These are phyloP conservation scores for Pseudogymnoascus sp. DNA, from an alignment of 2,329 filamentous ascomycete species.

Conservation along the genomic window DNA sequence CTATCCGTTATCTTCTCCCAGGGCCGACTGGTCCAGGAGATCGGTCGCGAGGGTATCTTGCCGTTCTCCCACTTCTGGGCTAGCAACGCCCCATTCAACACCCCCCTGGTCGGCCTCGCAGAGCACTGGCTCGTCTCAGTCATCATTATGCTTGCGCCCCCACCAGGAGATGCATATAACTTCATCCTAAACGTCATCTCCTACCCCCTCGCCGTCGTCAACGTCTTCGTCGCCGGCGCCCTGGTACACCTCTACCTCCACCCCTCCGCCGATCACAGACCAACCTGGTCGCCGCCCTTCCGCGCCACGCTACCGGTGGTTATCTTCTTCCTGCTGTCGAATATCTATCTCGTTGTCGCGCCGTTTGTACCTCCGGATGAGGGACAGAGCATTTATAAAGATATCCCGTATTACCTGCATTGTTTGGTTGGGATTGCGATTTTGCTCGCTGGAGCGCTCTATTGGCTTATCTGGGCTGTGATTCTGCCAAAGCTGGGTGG, in stretches of 20 bases:
- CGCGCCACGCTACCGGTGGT: conserved; percentile 47
- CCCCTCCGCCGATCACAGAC: conserved; percentile 40
- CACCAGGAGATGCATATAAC: conserved; percentile 60
- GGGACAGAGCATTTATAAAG: conserved; percentile 46
- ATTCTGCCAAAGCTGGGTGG: conserved; percentile 44
- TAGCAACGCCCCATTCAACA: conserved; percentile 57
- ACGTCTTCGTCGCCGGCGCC: conserved; percentile 46
- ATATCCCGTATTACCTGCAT: conserved; percentile 51
- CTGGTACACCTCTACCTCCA: conserved; percentile 48
- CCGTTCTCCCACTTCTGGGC: conserved; percentile 57
- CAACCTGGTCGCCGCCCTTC: conserved; percentile 47
- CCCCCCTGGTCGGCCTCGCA: conserved; percentile 53
- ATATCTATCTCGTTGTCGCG: conserved; percentile 53
- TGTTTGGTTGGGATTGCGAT: conserved; percentile 51
- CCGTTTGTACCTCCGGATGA: conserved; percentile 48
- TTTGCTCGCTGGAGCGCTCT: conserved; percentile 44
- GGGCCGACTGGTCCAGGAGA: conserved; percentile 58
- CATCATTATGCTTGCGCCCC: conserved; percentile 60
- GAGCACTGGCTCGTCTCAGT: conserved; percentile 58
- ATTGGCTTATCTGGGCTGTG: conserved; percentile 50
- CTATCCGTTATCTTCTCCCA: conserved; percentile 63
- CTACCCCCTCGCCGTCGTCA: conserved; percentile 54
- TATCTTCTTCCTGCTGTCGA: conserved; percentile 53
- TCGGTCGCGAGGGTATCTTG: conserved; percentile 59
- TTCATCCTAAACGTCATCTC: conserved; percentile 57